Conservation (phyloP, 2,329 filamentous ascomycete species). For the Acrodontium crateriforme region DNA sequence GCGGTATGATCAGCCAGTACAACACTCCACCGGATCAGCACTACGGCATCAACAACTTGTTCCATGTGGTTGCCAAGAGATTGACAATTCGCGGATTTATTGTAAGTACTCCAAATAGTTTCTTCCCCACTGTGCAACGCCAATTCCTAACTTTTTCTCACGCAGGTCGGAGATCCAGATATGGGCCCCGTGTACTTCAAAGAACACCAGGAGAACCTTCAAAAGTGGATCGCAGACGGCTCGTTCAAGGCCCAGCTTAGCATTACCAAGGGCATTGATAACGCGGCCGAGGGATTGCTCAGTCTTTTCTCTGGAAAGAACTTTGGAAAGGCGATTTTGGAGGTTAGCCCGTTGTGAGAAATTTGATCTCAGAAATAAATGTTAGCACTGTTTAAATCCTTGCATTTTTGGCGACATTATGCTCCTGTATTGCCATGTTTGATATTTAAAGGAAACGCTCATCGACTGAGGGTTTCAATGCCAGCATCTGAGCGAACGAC, state of each 20-base stretch:
- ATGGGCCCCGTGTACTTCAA: constrained; percentile 52
- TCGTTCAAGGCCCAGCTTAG: constrained; percentile 56
- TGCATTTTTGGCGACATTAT: no score
- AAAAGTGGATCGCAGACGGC: constrained; percentile 63
- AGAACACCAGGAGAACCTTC: constrained; percentile 63
- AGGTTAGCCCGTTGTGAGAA: no score
- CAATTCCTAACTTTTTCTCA: background rate
- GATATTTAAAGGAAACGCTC: no score
- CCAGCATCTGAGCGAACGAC: no score
- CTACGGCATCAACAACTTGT: constrained; percentile 54
- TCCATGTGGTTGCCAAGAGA: constrained; percentile 52
- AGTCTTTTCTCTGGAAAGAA: constrained; percentile 67
- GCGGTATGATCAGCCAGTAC: constrained; percentile 63
- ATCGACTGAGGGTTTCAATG: no score
- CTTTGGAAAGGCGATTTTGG: constrained; percentile 73
- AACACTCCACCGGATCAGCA: constrained; percentile 45
- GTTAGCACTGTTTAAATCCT: no score
- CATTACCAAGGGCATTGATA: constrained; percentile 64
- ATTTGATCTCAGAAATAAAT: no score
- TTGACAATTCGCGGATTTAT: constrained; percentile 66
- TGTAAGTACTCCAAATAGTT: constrained; percentile 23
- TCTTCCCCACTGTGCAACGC: background rate
- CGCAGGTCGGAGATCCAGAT: constrained; percentile 38
- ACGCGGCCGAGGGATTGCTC: constrained; percentile 57
- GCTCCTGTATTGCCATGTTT: no score